Conservation (phyloP, 495 filamentous ascomycete species). For the Lophiostoma macrostomum region DNA sequence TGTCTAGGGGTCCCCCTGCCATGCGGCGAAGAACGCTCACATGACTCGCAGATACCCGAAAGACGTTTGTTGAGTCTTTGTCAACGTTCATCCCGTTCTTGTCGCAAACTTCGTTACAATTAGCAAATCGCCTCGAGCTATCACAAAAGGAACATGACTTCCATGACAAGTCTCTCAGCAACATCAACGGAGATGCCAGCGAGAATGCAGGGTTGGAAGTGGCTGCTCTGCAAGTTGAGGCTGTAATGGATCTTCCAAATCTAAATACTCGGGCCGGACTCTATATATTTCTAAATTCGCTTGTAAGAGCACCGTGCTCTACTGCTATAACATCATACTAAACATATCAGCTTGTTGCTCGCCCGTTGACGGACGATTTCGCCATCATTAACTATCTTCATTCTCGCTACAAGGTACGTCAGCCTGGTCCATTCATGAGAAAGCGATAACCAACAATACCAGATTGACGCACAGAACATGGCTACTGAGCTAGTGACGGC, state of each 20-base stretch:
- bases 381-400: conserved; percentile 74
- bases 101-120: conserved; percentile 48
- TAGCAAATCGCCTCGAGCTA: conserved; percentile 50
- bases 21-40: too few species aligned
- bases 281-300: conserved; percentile 86
- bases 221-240: conserved; percentile 33
- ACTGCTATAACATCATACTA: not conserved
- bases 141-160: conserved; percentile 48
- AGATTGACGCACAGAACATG: conserved; percentile 42
- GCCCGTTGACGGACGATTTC: conserved; percentile 79
- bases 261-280: conserved; percentile 82
- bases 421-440: not conserved
- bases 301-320: conserved; percentile 52
- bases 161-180: conserved; percentile 48
- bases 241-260: conserved; percentile 62
- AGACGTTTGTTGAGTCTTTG: conserved; percentile 48
- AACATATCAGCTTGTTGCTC: conserved; percentile 63
- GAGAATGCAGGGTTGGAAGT: conserved; percentile 25
- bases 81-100: conserved; percentile 54
- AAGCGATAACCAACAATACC: conserved; percentile 1
- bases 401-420: conserved; percentile 70
- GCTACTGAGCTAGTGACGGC: conserved; percentile 75
- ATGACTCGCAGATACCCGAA: conserved; percentile 41
- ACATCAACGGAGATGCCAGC: conserved; percentile 43
- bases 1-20: too few species aligned